phyloP scores from a whole-genome alignment of 106 monocot genomes.

The Apostasia ramifera region DNA sequence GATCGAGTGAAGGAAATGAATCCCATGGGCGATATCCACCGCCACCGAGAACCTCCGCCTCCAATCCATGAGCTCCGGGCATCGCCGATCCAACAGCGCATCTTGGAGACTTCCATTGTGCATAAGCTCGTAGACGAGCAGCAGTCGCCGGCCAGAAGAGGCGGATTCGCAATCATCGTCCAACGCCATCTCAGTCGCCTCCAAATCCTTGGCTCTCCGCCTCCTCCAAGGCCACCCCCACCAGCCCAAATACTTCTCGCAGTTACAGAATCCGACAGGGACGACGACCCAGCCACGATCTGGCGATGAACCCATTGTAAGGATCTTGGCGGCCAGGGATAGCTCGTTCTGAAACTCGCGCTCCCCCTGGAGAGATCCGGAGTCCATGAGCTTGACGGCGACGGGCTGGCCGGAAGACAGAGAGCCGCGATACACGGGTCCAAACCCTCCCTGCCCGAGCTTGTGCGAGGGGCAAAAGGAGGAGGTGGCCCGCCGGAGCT shows the following conservation, averaged over 20 bases:
- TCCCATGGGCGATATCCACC: constrained; percentile 56
- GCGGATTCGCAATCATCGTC: background rate
- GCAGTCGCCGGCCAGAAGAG: constrained; percentile 16
- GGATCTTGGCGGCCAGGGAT: constrained; percentile 43
- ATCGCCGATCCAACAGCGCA: constrained; percentile 56
- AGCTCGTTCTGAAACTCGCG: constrained; percentile 91
- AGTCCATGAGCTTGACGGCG: constrained; percentile 84
- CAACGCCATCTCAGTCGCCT: constrained; percentile 14
- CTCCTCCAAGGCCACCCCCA: background rate
- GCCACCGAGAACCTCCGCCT: constrained; percentile 39
- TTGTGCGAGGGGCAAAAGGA: constrained; percentile 34
- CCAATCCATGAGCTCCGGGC: constrained; percentile 63
- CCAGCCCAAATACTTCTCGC: background rate
- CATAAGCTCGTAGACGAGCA: constrained; percentile 87
- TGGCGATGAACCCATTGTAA: constrained; percentile 9
- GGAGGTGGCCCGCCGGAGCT: constrained; percentile 55
- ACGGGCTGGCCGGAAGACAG: constrained; percentile 37
- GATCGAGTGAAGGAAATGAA: constrained; percentile 50
- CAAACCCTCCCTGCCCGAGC: constrained; percentile 73
- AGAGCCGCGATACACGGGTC: constrained; percentile 54
- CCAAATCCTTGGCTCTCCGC: constrained; percentile 11
- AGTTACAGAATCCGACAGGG: constrained; percentile 6
- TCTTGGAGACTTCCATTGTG: constrained; percentile 79
- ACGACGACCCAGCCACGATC: constrained; percentile 8
- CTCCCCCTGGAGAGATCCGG: constrained; percentile 81